Evolutionary conservation across 768 basidiomycete species (phyloP).

Genomic region (Trametes cingulata): DNA sequence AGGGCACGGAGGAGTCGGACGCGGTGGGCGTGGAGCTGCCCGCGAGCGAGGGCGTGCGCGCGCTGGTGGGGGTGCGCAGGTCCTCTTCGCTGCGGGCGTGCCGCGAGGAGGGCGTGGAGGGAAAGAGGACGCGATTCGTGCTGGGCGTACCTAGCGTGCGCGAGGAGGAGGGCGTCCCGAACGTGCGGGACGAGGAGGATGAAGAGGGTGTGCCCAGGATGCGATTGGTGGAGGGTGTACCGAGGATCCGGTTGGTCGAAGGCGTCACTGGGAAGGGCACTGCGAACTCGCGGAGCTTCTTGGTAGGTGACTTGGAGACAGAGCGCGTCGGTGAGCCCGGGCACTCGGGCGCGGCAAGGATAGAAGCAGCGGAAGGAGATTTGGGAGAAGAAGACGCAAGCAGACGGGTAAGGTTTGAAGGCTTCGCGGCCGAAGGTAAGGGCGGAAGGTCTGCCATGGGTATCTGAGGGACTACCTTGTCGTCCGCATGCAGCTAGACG

Average conservation of each 20-base stretch:
- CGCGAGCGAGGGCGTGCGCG: constrained; percentile 24
- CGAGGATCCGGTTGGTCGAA: constrained; percentile 24
- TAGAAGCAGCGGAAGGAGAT: constrained; percentile 33
- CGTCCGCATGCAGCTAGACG: constrained; percentile 52
- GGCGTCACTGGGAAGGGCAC: constrained; percentile 53
- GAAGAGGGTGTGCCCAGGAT: constrained; percentile 48
- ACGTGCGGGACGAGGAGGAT: constrained; percentile 40
- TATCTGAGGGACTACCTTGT: constrained; percentile 49
- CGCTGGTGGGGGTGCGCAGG: constrained; percentile 17
- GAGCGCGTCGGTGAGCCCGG: constrained; percentile 37
- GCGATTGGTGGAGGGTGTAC: constrained; percentile 16
- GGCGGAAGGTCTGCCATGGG: constrained; percentile 68
- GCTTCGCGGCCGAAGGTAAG: constrained; percentile 51
- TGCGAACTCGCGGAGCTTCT: constrained; percentile 39
- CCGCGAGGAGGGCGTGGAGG: constrained; percentile 63
- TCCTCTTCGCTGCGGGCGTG: constrained; percentile 34
- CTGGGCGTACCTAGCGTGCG: constrained; percentile 8
- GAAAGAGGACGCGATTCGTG: constrained; percentile 47
- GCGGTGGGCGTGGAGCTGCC: constrained; percentile 51
- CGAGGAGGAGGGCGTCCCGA: constrained; percentile 24
- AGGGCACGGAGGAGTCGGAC: constrained; percentile 47
- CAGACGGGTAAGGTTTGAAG: constrained; percentile 67
- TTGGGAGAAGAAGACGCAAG: constrained; percentile 78
- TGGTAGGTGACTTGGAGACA: constrained; percentile 41
- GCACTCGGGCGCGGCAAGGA: constrained; percentile 35